Evolutionary conservation across 1,139 yeast genomes (phyloP), one percentile per base, ranked within the genome.

Genomic region (Geotrichum fermentans): DNA sequence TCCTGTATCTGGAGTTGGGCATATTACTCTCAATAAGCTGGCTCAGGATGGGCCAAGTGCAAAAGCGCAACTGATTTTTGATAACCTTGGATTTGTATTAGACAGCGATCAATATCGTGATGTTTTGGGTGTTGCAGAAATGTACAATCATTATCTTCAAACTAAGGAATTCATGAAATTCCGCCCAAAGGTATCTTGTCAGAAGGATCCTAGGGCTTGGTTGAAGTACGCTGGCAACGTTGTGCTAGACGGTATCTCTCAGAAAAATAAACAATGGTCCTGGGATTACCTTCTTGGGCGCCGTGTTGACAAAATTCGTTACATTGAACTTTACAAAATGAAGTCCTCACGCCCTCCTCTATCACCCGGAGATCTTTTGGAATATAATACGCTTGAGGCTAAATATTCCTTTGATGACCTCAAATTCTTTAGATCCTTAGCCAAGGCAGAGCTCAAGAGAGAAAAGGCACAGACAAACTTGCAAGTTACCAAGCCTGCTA

Each of bases 1-100:
- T 50, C 99, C 99, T 0, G 96, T 92, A 1, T 80, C 89, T 6
- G 98, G 98, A 29, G 72, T 74, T 40, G 97, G 97, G 28, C 83
- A 82, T 60, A 67, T 94, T 39, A 82, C 92, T 0, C 71, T 92
- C 26, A 86, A 86, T 66, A 94, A 92, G 62, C 94, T 94, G 1
- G 83, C 80, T 40, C 60, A 69, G 0, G 32, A 29, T 10, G 48
- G 37, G 13, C 97, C 98, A 1, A 94, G 85, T 61, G 74, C 87
- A 16, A 77, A 79, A 45, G 78, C 92, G 0, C 86, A 87, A 53
- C 69, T 92, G 43, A 77, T 82, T 53, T 92, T 90, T 63, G 90
- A 90, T 51, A 95, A 90, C 60, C 82, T 92, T 58, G 87, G 95
- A n/a, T 71, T 94, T 20, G 89, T 83, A 48, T 70, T 92, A 52